Base-by-base conservation (phyloP, 2,329 filamentous ascomycete genomes). In the Neofusicoccum laricinum region DNA sequence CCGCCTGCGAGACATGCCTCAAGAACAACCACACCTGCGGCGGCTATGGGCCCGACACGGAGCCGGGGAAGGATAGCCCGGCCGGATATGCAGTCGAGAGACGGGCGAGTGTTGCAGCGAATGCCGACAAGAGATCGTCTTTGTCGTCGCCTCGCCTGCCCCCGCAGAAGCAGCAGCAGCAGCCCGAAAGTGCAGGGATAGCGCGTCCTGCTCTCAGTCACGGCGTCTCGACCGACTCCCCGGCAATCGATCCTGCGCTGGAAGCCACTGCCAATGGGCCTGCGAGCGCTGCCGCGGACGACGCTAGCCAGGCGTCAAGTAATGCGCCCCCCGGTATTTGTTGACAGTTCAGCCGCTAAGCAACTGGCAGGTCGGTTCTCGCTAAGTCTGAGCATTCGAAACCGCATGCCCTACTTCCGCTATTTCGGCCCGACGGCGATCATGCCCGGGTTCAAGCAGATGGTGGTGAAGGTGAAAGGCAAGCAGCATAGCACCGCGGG, bases 381-480 rank as follows among this genome's bases (percentile, higher is more conserved):
- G 12, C 46, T 77, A 61, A 81, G 75, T 69, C 73, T 81, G 48
- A 85, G 67, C 80, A 85, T 69, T 76, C 80, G 73, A 81, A 85
- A 90, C 71, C 85, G 89, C 62, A 91, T 96, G 67, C 92, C 92
- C 0, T 97, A 95, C 74, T 96, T 96, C 71, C 84, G 93, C 66
- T 96, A 95, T 76, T 95, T 96, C 73, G 93, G 92, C 0, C 91
- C 92, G 0, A 96, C 93, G 0, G 93, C 92, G 67, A 96, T 96
- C 71, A 91, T 95, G 61, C 92, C 92, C 1, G 92, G 92, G 21
- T 96, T 93, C 79, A 96, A 96, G 77, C 92, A 96, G 75, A 96
- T 96, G 91, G 91, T 96, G 30, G 88, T 90, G 65, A 88, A 90
- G 62, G 86, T 93, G 34, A 85, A 88, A 65, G 88, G 90, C 66